Conservation (phyloP, 805 yeast genomes). For the Vanderwaltozyma verrucispora region DNA sequence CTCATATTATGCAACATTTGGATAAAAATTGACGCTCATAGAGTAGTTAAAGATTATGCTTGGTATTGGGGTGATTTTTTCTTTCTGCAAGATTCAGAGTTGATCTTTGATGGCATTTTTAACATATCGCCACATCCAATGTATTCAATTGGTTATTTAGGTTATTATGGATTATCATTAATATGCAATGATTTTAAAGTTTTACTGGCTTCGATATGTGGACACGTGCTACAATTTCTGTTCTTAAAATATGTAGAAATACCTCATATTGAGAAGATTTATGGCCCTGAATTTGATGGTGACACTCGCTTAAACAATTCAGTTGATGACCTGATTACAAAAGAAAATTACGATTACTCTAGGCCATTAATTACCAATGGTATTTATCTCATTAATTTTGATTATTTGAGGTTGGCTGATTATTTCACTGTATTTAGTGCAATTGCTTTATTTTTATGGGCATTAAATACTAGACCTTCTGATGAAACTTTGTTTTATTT, state of each 20-base stretch:
- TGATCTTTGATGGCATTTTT: slow-evolving; percentile 80
- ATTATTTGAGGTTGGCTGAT: slow-evolving; percentile 53
- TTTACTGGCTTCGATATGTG: slow-evolving; percentile 55
- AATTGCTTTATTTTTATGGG: slow-evolving; percentile 32
- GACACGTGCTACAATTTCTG: slow-evolving; percentile 68
- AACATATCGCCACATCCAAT: slow-evolving; percentile 91
- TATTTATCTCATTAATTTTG: slow-evolving; percentile 42
- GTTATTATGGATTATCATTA: slow-evolving; percentile 75
- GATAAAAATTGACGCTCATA: slow-evolving; percentile 82
- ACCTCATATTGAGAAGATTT: slow-evolving; percentile 79
- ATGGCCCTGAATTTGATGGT: slow-evolving; percentile 29
- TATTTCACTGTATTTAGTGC: slow-evolving; percentile 36
- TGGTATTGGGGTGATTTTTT: slow-evolving; percentile 96
- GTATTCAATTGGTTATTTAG: slow-evolving; percentile 84
- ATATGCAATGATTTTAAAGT: slow-evolving; percentile 66
- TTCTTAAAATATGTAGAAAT: slow-evolving; percentile 68
- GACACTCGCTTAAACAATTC: slow-evolving; percentile 13
- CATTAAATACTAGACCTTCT: slow-evolving; percentile 21
- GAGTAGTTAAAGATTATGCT: slow-evolving; percentile 84
- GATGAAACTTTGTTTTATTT: slow-evolving; percentile 11
- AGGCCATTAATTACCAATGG: slow-evolving; percentile 45
- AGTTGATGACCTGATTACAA: slow-evolving; percentile 25
- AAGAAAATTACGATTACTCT: slow-evolving; percentile 34
- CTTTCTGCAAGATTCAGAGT: slow-evolving; percentile 58
- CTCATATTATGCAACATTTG: slow-evolving; percentile 68